Evolutionary conservation across 208 protist genomes (phyloP).

Genomic region (Trichomonas vaginalis): DNA sequence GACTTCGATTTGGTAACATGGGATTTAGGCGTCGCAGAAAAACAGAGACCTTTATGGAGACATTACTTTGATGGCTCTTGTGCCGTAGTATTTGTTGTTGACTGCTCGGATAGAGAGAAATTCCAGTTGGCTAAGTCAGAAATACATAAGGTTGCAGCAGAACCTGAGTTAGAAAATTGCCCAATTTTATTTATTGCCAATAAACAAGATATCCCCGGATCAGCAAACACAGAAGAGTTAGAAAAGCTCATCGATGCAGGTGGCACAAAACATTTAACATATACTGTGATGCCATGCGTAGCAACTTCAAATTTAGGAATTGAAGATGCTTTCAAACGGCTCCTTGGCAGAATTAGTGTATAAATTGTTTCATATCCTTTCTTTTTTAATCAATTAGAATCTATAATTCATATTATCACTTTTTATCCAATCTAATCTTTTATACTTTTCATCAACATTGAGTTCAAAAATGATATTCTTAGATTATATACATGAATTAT

Average conservation of each 20-base stretch:
- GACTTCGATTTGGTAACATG: neutral
- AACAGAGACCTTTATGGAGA: slow-evolving; percentile 73
- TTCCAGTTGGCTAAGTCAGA: slow-evolving; percentile 33
- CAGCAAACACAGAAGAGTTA: slow-evolving; percentile 23
- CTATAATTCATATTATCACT: too few species aligned
- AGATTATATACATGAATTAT: too few species aligned
- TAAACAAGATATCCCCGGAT: slow-evolving; percentile 35
- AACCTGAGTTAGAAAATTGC: neutral
- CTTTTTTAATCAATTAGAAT: too few species aligned
- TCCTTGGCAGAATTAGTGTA: neutral
- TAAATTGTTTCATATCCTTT: too few species aligned
- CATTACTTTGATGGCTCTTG: slow-evolving; percentile 80
- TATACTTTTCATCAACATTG: too few species aligned
- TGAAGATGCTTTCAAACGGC: neutral
- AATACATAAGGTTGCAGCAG: neutral
- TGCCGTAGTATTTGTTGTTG: slow-evolving; percentile 83
- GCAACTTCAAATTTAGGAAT: neutral
- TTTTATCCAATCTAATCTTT: too few species aligned
- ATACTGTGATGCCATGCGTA: neutral
- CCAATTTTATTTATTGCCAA: slow-evolving; percentile 34
- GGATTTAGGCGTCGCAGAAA: slow-evolving; percentile 74
- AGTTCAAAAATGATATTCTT: too few species aligned
- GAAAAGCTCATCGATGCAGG: slow-evolving; percentile 10
- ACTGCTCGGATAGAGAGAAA: slow-evolving; percentile 70
- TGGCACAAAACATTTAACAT: neutral